phyloP scores from a whole-genome alignment of 1,284 basidiomycete genomes.

The Puccinia triticina region DNA sequence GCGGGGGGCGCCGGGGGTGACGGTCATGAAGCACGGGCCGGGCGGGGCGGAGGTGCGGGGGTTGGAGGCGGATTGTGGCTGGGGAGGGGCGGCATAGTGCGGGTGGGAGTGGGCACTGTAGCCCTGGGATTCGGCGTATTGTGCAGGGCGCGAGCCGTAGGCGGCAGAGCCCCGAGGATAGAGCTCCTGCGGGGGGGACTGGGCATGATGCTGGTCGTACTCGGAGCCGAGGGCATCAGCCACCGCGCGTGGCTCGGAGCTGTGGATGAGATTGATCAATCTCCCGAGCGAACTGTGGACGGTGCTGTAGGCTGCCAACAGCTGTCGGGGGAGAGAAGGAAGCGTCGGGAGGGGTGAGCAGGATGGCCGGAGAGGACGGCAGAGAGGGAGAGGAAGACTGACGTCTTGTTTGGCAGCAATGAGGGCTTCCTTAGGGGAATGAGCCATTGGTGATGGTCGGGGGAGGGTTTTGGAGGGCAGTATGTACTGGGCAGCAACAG shows the following conservation, averaged over 20 bases:
- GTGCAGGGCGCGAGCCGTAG: neutral
- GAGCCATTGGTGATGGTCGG: constrained; percentile 11
- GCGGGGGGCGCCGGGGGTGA: constrained; percentile 17
- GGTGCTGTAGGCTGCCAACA: constrained; percentile 28
- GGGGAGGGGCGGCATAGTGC: neutral
- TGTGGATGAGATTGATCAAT: constrained; percentile 32
- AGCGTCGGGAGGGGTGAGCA: neutral
- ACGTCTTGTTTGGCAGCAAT: constrained; percentile 31
- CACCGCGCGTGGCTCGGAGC: constrained; percentile 24
- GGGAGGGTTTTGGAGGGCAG: too few species aligned
- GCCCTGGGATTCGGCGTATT: neutral
- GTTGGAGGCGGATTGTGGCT: neutral
- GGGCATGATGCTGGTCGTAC: constrained; percentile 17
- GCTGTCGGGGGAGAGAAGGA: neutral
- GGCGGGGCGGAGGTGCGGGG: neutral
- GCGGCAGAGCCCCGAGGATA: neutral
- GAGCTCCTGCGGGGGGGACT: neutral
- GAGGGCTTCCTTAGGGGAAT: constrained; percentile 10
- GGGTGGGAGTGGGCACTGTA: neutral
- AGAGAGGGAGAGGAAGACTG: neutral
- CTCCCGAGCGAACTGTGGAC: constrained; percentile 29
- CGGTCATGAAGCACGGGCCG: constrained; percentile 6
- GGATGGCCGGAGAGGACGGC: neutral
- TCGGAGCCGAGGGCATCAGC: constrained; percentile 36
- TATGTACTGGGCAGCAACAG: too few species aligned